Conservation (phyloP, 306 rosid species). For the Vigna hirtella region DNA sequence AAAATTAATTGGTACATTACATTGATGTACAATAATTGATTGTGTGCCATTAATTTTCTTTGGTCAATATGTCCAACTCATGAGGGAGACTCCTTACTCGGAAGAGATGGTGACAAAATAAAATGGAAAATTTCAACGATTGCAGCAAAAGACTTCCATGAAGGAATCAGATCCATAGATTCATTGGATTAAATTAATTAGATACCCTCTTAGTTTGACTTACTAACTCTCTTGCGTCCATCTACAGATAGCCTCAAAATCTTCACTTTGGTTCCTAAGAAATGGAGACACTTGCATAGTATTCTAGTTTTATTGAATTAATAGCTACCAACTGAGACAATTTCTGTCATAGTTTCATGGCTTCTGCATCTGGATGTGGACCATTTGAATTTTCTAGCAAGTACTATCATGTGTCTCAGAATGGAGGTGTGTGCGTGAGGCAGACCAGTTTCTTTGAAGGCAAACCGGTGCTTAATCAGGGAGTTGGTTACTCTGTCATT, state of each 20-base stretch:
- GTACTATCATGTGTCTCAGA: conserved; percentile 64
- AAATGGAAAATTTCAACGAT: conserved; percentile 16
- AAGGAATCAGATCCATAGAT: conserved; percentile 43
- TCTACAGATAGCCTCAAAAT: conserved; percentile 39
- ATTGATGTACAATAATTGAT: neutral
- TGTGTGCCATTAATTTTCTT: neutral
- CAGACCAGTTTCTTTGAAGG: conserved; percentile 89
- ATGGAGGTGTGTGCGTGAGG: conserved; percentile 69
- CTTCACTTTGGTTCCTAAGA: conserved; percentile 27
- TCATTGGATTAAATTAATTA: conserved; percentile 30
- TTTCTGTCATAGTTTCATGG: conserved; percentile 56
- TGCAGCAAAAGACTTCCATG: conserved; percentile 10
- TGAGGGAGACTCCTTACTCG: neutral
- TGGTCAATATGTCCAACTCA: neutral
- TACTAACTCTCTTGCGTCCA: conserved; percentile 14
- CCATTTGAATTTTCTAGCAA: conserved; percentile 71
- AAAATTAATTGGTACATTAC: neutral
- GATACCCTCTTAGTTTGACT: conserved; percentile 55
- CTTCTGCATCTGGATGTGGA: conserved; percentile 67
- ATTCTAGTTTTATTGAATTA: conserved; percentile 16
- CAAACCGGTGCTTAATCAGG: conserved; percentile 81
- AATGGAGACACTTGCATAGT: conserved; percentile 14
- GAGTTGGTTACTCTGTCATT: conserved; percentile 81
- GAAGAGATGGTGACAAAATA: conserved; percentile 2
- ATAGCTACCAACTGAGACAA: conserved; percentile 15